Evolutionary conservation across 23 red algal species (phyloP).

Genomic region (Gracilaria domingensis): DNA sequence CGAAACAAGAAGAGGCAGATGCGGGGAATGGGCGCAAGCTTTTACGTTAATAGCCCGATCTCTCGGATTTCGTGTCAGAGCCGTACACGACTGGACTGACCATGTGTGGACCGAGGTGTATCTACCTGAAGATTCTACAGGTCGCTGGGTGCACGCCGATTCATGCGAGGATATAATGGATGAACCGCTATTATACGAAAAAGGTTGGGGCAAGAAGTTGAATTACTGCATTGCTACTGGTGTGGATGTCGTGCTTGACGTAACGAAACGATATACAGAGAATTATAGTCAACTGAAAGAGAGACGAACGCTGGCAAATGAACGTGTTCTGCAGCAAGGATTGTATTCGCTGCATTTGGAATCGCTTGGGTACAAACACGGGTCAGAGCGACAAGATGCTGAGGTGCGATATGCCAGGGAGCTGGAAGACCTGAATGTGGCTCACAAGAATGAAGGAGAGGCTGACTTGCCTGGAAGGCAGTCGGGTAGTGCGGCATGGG

Average conservation of each 20-base stretch:
- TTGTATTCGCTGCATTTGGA: conserved; percentile 34
- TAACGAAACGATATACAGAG: conserved; percentile 70
- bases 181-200: conserved; percentile 84
- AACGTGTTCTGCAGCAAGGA: conserved; percentile 44
- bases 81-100: conserved; percentile 88
- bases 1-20: conserved; percentile 77
- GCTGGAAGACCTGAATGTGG: not conserved
- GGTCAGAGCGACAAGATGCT: not conserved
- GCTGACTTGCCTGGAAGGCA: conserved; percentile 64
- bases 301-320: conserved; percentile 53
- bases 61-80: conserved; percentile 62
- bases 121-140: conserved; percentile 1
- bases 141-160: conserved; percentile 91
- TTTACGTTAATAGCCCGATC: conserved; percentile 76
- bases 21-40: conserved; percentile 94
- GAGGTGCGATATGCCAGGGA: conserved; percentile 28
- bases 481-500: conserved; percentile 65
- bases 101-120: conserved; percentile 97
- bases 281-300: conserved; percentile 35
- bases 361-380: not conserved
- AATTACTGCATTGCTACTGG: conserved; percentile 79
- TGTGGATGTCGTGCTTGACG: conserved; percentile 72
- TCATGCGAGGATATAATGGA: conserved; percentile 81
- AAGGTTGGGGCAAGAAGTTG: conserved; percentile 89
- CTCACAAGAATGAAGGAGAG: not conserved